Conservation (phyloP, 2,329 filamentous ascomycete genomes). For the Cercospora citrullina region DNA sequence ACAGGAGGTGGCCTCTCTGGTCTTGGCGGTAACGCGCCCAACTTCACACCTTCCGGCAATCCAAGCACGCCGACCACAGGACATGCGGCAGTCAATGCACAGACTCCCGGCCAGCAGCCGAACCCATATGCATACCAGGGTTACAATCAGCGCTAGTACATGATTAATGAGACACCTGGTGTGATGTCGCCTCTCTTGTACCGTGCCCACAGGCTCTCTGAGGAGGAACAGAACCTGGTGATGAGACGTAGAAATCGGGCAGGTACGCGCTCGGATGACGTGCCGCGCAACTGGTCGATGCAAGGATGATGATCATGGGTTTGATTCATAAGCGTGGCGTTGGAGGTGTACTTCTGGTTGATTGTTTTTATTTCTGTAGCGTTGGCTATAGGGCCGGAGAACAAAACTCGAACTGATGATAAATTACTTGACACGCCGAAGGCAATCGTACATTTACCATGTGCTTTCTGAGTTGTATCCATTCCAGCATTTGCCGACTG, state of each 20-base stretch:
- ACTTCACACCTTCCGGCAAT: constrained; percentile 26
- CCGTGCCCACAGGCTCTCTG: not conserved
- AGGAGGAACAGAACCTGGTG: not conserved
- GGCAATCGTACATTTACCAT: not conserved
- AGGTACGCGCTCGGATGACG: not conserved
- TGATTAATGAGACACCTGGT: not conserved
- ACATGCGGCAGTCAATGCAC: constrained; percentile 24
- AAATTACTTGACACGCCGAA: not conserved
- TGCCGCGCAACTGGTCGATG: not conserved
- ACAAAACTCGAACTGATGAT: not conserved
- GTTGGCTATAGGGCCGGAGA: not conserved
- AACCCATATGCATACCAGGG: constrained; percentile 21
- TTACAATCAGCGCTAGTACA: constrained; percentile 7
- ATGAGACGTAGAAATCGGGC: not conserved
- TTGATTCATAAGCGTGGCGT: constrained; percentile 4
- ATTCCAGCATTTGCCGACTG: not conserved
- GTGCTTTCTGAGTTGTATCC: not conserved
- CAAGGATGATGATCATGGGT: not conserved
- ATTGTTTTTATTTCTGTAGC: not conserved
- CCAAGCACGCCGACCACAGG: constrained; percentile 27
- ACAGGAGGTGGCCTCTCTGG: constrained; percentile 21
- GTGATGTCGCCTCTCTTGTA: not conserved
- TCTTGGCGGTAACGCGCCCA: constrained; percentile 17
- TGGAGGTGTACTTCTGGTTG: not conserved
- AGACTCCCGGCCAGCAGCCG: constrained; percentile 24